Conservation (phyloP, 208 protist genomes). For the Trypanosoma grayi region DNA sequence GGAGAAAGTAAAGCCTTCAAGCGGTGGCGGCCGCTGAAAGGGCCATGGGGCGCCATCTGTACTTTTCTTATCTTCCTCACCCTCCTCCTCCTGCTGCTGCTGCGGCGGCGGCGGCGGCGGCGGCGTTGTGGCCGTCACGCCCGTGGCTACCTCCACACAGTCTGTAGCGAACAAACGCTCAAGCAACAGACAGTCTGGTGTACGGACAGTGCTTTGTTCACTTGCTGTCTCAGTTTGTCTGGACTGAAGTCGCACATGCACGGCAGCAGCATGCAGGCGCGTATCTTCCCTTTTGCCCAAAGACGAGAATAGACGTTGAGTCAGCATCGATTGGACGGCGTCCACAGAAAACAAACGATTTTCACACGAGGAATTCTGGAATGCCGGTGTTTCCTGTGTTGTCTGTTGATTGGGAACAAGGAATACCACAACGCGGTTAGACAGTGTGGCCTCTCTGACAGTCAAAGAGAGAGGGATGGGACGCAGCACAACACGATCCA, state of each 20-base stretch:
- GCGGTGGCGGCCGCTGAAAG: constrained; percentile 45
- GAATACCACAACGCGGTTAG: constrained; percentile 3
- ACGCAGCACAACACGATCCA: not conserved
- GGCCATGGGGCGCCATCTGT: constrained; percentile 32
- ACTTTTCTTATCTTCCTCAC: too few species aligned
- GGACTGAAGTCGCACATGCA: not conserved
- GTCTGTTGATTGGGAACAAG: not conserved
- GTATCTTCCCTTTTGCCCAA: not conserved
- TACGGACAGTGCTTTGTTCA: not conserved
- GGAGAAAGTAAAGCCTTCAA: constrained; percentile 42
- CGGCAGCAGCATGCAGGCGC: not conserved
- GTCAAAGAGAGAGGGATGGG: constrained; percentile 9
- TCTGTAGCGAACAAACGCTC: not conserved
- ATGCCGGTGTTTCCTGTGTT: not conserved
- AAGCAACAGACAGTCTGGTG: not conserved
- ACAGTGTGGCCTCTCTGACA: not conserved
- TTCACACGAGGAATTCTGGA: not conserved
- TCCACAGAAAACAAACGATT: not conserved
- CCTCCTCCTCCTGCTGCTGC: too few species aligned
- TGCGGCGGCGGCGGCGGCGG: too few species aligned
- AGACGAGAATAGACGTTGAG: not conserved
- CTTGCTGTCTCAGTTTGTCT: not conserved
- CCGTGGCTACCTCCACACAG: constrained; percentile 15
- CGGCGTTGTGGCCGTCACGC: not conserved
- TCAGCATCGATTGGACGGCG: not conserved